Base-by-base conservation (phyloP, 129 eudicot genomes). In the Ambrosia trifida region DNA sequence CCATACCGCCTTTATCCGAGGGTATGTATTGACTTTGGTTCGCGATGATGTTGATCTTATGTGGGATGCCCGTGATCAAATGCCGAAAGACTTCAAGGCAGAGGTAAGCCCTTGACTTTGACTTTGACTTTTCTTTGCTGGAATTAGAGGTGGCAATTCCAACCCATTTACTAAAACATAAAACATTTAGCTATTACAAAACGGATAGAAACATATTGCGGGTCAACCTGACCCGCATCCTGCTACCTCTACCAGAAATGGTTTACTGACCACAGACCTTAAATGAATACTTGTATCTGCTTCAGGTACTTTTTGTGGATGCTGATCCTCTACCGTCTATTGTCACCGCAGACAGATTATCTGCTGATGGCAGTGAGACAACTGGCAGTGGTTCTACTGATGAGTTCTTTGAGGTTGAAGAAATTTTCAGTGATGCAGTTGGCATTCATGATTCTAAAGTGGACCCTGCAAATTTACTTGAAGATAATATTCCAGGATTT, bases 331-430 rank as follows among this genome's bases (percentile, higher is more conserved):
- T 82, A 65, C 95, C 89, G 44, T 71, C 92, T 61, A 69, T 79
- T 68, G 74, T 80, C 84, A 82, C 93, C 75, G 45, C 69, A 69
- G 91, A 84, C 69, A 78, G 71, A 63, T 70, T 52, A 24, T 79
- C 79, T 16, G 76, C 78, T 73, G 92, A 89, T 73, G 98, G 70
- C 14, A 81, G 64, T 52, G 96, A 89, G 69, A 24, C 85, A 20
- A 43, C 11, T 1, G 95, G 84, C 54, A 69, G 68, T 74, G 85
- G 80, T 64, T 85, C 91, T 4, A 78, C 90, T 7, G 98, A 93
- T 64, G 98, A 93, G 72, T 93, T 93, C 77, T 93, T 89, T 79
- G 98, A 93, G 79, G 96, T 89, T 20, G 98, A 93, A 68, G 98
- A 92, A 54, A 78, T 89, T 44, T 89, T 89, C 72, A 86, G 83